These are phyloP conservation scores for grape (Vitis vinifera) DNA, from an alignment of 164 flowering plant species.

Conservation along the genomic window DNA sequence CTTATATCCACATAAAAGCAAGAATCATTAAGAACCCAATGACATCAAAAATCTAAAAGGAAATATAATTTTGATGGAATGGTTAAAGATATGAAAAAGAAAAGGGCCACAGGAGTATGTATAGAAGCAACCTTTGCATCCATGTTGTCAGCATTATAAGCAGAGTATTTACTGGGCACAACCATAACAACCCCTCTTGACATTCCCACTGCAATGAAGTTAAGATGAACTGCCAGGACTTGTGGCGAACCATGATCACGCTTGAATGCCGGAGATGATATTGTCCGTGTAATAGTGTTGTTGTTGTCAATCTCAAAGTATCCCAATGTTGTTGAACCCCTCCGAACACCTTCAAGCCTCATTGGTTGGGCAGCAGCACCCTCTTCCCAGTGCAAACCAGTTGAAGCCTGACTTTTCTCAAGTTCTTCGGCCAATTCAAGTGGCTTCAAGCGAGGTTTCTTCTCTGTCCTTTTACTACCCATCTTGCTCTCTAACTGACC, in stretches of 20 bases:
- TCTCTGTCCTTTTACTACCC: conserved; percentile 35
- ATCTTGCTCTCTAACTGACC: conserved; percentile 48
- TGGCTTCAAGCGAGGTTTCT: conserved; percentile 52
- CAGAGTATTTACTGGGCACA: conserved; percentile 75
- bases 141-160: conserved; percentile 69
- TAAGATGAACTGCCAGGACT: conserved; percentile 79
- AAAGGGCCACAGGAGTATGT: neutral
- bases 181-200: conserved; percentile 71
- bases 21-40: neutral
- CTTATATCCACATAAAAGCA: too few relatives aligned
- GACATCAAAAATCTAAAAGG: neutral
- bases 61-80: neutral
- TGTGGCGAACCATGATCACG: conserved; percentile 88
- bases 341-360: conserved; percentile 91
- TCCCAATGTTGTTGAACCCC: conserved; percentile 82
- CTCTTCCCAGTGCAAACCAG: conserved; percentile 87
- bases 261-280: conserved; percentile 66
- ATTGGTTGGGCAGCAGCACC: conserved; percentile 98
- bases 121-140: conserved; percentile 70
- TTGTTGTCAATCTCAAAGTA: conserved; percentile 74
- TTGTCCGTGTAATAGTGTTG: conserved; percentile 57
- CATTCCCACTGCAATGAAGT: conserved; percentile 87
- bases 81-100: neutral
- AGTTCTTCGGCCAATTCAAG: conserved; percentile 87
- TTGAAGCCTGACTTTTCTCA: conserved; percentile 84